phyloP scores from a whole-genome alignment of 495 filamentous ascomycete species.

The Cercophora sp. region DNA sequence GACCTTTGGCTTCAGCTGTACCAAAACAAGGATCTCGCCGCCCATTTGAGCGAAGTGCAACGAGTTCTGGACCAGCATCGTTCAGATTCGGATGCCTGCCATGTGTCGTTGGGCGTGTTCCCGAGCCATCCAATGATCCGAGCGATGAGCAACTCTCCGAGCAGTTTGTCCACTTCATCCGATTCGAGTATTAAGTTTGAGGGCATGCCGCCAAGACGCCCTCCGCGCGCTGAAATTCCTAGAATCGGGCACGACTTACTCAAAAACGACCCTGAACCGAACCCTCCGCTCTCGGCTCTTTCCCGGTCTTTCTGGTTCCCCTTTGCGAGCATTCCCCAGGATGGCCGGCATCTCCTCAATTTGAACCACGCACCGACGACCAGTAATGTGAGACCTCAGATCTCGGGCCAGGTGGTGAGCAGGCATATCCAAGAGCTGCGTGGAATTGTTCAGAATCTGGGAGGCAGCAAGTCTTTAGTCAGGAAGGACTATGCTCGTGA shows the following conservation, averaged over 20 bases:
- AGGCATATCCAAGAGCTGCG: conserved; percentile 9
- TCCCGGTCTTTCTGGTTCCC: too few species aligned
- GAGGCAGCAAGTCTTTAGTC: conserved; percentile 14
- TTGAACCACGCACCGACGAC: neutral
- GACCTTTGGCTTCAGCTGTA: conserved; percentile 48
- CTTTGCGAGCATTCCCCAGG: conserved; percentile 7
- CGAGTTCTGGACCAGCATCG: conserved; percentile 26
- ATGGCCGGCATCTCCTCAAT: neutral
- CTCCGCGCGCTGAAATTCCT: too few species aligned
- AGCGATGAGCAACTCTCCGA: too few species aligned
- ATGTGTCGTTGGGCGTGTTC: too few species aligned
- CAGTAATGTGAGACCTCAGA: conserved; percentile 4
- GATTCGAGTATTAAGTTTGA: too few species aligned
- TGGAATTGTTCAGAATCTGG: neutral
- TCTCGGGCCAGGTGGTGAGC: neutral
- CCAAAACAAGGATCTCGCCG: conserved; percentile 41
- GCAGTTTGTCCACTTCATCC: too few species aligned
- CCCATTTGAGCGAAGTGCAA: conserved; percentile 41
- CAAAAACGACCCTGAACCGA: too few species aligned
- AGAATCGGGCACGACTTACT: too few species aligned
- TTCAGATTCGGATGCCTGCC: too few species aligned
- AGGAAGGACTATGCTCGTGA: conserved; percentile 15
- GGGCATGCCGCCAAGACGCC: too few species aligned
- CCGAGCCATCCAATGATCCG: too few species aligned
- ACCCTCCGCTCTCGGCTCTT: too few species aligned